These are phyloP conservation scores for Acanthamoeba lenticulata DNA, from an alignment of 208 protist genomes.

Conservation along the genomic window DNA sequence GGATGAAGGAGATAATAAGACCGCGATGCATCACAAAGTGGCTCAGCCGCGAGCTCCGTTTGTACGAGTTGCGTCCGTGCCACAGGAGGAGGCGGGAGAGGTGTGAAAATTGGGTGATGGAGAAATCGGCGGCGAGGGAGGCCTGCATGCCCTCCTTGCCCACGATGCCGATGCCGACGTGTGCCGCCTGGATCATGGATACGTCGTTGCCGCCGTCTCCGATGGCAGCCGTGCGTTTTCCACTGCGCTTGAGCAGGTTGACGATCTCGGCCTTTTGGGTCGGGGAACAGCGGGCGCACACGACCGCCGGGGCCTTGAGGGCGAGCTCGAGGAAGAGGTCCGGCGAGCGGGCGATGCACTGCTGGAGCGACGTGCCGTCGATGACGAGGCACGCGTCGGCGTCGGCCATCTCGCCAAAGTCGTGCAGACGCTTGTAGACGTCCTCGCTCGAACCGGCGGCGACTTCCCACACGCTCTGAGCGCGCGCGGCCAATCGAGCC, in stretches of 20 bases:
- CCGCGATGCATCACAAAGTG: conserved; percentile 99
- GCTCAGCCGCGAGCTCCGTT: conserved; percentile 91
- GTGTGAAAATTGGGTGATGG: conserved; percentile 95
- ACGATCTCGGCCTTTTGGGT: conserved; percentile 98
- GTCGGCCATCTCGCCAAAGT: neutral
- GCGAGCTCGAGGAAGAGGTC: conserved; percentile 85
- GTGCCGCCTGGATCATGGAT: conserved; percentile 94
- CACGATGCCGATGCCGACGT: conserved; percentile 98
- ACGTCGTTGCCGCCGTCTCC: conserved; percentile 99
- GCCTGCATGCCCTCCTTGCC: conserved; percentile 98
- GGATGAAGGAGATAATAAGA: conserved; percentile 98
- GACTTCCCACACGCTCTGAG: conserved; percentile 35
- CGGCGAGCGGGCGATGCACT: conserved; percentile 83
- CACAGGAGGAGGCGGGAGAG: conserved; percentile 88
- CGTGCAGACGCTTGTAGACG: neutral
- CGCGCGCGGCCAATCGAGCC: conserved; percentile 90
- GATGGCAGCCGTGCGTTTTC: conserved; percentile 91
- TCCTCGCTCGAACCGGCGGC: neutral
- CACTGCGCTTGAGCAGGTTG: conserved; percentile 85
- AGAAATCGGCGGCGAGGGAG: conserved; percentile 98
- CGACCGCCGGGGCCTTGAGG: conserved; percentile 90
- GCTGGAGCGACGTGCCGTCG: conserved; percentile 85
- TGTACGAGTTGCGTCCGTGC: conserved; percentile 93
- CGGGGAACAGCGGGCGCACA: conserved; percentile 96
- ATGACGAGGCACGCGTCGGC: conserved; percentile 79